Evolutionary conservation across 2,329 filamentous ascomycete species (phyloP).

Genomic region (Atkinsonella hypoxylon): DNA sequence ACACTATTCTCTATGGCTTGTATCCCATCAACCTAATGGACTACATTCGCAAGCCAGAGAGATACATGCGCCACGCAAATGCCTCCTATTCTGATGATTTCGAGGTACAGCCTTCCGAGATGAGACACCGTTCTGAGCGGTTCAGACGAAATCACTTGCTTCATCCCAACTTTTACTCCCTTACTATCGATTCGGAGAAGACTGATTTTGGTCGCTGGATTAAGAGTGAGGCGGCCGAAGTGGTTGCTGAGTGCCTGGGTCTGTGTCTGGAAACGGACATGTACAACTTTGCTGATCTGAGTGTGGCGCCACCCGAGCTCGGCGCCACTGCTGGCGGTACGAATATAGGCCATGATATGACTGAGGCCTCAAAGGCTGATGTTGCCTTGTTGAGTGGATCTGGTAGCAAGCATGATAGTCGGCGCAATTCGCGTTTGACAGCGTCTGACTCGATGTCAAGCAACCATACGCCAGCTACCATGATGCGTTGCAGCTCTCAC

Average conservation of each 20-base stretch:
- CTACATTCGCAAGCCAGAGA: conserved; percentile 72
- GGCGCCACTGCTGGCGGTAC: conserved; percentile 11
- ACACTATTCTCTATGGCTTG: conserved; percentile 70
- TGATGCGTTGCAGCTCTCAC: conserved; percentile 32
- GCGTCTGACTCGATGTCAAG: conserved; percentile 31
- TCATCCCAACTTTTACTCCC: conserved; percentile 74
- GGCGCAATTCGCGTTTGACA: conserved; percentile 42
- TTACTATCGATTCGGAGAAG: conserved; percentile 70
- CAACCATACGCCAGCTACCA: conserved; percentile 23
- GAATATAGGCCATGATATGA: conserved; percentile 17
- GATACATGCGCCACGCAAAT: conserved; percentile 63
- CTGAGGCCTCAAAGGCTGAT: conserved; percentile 23
- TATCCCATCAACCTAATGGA: conserved; percentile 81
- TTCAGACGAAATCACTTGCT: conserved; percentile 63
- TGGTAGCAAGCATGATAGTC: conserved; percentile 28
- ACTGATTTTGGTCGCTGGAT: conserved; percentile 66
- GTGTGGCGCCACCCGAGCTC: conserved; percentile 7
- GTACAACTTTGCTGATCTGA: conserved; percentile 14
- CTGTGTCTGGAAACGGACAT: conserved; percentile 34
- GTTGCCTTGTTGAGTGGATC: conserved; percentile 29
- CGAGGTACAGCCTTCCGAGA: conserved; percentile 66
- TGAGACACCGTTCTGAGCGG: conserved; percentile 61
- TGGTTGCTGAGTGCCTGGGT: conserved; percentile 67
- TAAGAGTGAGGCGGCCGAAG: conserved; percentile 66
- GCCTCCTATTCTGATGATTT: conserved; percentile 60